A percentile compares a stretch with the other conserved stretches of the same genome.
These are phyloP conservation scores for Ophiosphaerella narmari DNA, from an alignment of 2,329 filamentous ascomycete species.

Conservation along the genomic window DNA sequence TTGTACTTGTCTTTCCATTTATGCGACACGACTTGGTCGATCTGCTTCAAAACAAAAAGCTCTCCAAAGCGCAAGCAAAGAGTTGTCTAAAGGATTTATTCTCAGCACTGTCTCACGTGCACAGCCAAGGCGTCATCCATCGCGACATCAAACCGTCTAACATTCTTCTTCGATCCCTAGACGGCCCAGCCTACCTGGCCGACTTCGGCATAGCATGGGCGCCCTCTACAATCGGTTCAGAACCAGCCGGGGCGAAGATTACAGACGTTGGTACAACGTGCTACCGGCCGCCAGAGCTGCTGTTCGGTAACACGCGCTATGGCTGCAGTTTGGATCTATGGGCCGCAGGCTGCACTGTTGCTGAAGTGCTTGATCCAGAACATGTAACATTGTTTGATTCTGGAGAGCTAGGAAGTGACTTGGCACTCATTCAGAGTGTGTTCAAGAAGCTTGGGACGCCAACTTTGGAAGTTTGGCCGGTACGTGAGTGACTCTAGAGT, in stretches of 20 bases:
- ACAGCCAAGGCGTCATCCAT: constrained; percentile 79
- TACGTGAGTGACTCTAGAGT: constrained; percentile 38
- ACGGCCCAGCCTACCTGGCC: constrained; percentile 76
- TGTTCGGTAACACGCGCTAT: constrained; percentile 83
- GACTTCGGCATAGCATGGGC: constrained; percentile 96
- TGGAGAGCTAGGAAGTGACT: constrained; percentile 86
- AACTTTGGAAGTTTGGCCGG: constrained; percentile 79
- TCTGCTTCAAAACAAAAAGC: constrained; percentile 61
- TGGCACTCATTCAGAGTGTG: constrained; percentile 87
- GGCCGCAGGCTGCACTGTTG: constrained; percentile 82
- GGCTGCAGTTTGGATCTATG: constrained; percentile 80
- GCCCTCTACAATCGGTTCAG: constrained; percentile 60
- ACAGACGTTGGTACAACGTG: constrained; percentile 92
- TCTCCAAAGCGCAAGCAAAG: constrained; percentile 46
- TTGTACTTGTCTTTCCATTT: constrained; percentile 85
- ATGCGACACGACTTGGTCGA: constrained; percentile 72
- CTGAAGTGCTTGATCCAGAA: constrained; percentile 67
- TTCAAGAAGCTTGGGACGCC: constrained; percentile 92
- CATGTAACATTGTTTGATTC: constrained; percentile 77
- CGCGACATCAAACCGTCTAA: constrained; percentile 94
- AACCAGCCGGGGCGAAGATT: constrained; percentile 72
- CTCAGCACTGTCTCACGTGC: constrained; percentile 70
- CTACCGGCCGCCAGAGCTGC: constrained; percentile 86
- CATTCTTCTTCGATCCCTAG: constrained; percentile 69
- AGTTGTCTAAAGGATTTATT: constrained; percentile 71